A percentile compares a stretch with the other conserved stretches of the same genome.
phyloP scores from a whole-genome alignment of 1,284 basidiomycete species.

The Moniliophthora roreri region DNA sequence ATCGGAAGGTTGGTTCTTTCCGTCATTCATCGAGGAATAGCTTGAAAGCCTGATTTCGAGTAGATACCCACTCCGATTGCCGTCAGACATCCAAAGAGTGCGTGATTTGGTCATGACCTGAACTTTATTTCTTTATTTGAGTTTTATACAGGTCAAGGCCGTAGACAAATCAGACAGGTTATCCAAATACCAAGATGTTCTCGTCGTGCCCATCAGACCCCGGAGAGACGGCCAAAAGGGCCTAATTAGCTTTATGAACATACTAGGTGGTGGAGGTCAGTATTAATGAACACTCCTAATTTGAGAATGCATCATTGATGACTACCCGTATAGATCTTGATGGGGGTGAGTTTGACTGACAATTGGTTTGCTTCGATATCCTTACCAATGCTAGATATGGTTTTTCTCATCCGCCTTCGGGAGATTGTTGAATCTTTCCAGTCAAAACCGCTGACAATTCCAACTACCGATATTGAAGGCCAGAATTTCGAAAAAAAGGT shows the following conservation, averaged over 20 bases:
- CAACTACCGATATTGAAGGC: too few species aligned
- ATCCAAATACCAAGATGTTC: conserved; percentile 49
- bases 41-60: too few species aligned
- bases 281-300: background rate
- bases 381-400: too few species aligned
- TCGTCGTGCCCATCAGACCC: conserved; percentile 56
- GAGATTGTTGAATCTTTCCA: too few species aligned
- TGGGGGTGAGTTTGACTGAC: background rate
- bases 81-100: conserved; percentile 61
- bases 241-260: conserved; percentile 42
- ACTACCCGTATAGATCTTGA: background rate
- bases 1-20: too few species aligned
- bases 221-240: background rate
- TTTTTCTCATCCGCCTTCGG: too few species aligned
- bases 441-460: too few species aligned
- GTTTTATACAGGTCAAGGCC: conserved; percentile 44
- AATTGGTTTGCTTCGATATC: too few species aligned
- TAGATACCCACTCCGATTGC: conserved; percentile 28
- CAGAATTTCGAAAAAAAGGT: too few species aligned
- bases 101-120: background rate
- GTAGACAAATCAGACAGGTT: conserved; percentile 47
- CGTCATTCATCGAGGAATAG: too few species aligned
- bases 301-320: background rate
- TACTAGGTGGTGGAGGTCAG: conserved; percentile 63
- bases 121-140: background rate